These are phyloP conservation scores for Polygonum aviculare DNA, from an alignment of 148 eudicot species.

Conservation along the genomic window DNA sequence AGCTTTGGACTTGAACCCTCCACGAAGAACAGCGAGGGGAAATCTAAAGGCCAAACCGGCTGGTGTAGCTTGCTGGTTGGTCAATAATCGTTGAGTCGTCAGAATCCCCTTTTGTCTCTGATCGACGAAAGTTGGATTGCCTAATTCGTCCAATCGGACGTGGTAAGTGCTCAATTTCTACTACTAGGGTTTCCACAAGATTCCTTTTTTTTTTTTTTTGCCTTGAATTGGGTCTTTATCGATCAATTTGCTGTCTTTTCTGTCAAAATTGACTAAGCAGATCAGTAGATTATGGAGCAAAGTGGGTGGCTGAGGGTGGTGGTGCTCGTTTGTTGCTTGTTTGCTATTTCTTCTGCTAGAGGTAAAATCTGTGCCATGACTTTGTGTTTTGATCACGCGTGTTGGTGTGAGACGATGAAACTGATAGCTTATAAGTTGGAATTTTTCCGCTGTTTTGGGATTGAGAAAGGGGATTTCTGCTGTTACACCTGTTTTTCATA, in stretches of 20 bases:
- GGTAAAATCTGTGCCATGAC: conserved; percentile 19
- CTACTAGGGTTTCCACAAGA: not conserved
- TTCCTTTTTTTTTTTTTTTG: not conserved
- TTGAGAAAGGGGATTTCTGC: too few species aligned
- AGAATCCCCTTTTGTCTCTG: not conserved
- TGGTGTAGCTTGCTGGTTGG: not conserved
- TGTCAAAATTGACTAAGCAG: not conserved
- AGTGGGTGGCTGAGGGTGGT: conserved; percentile 5
- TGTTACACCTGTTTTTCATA: not conserved
- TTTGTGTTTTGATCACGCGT: not conserved
- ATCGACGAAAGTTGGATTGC: not conserved
- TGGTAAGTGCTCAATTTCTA: not conserved
- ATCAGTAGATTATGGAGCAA: conserved; percentile 4
- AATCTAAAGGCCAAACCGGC: not conserved
- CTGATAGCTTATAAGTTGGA: not conserved
- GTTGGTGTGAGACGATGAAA: not conserved
- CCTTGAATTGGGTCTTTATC: not conserved
- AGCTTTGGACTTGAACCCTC: not conserved
- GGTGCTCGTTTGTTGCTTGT: conserved; percentile 17
- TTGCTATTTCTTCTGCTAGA: conserved; percentile 30
- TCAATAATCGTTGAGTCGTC: not conserved
- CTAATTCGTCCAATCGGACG: not conserved
- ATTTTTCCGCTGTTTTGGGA: not conserved
- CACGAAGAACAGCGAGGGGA: not conserved
- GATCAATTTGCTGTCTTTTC: not conserved